Conservation (phyloP, 306 rosid species). For the Vigna reflexopilosa region DNA sequence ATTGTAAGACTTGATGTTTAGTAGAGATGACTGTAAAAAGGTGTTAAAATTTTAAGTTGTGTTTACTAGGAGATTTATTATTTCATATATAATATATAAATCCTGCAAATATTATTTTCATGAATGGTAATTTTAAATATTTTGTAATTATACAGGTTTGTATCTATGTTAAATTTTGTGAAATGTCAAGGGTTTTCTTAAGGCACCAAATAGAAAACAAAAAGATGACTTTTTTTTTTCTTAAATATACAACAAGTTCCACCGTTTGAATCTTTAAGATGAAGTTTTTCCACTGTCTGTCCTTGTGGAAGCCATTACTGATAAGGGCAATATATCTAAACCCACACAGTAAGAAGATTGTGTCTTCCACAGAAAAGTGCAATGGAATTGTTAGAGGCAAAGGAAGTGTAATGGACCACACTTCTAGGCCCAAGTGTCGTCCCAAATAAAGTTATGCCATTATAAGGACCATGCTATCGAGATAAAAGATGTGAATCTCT, state of each 20-base stretch:
- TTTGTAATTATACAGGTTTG: too few relatives aligned
- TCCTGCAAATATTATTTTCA: too few relatives aligned
- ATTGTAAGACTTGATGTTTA: too few relatives aligned
- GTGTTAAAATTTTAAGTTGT: too few relatives aligned
- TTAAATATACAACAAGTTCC: not conserved
- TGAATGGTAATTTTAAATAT: too few relatives aligned
- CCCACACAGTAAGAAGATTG: not conserved
- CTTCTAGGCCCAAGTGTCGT: conserved; percentile 7
- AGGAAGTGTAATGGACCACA: not conserved
- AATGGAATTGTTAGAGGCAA: not conserved
- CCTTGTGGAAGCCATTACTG: conserved; percentile 3
- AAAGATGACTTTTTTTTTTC: not conserved
- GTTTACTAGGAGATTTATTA: too few relatives aligned
- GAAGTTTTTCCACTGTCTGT: not conserved
- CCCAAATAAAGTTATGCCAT: not conserved
- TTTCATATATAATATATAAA: too few relatives aligned
- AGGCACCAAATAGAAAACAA: not conserved
- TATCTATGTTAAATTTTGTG: too few relatives aligned
- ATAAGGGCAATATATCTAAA: not conserved
- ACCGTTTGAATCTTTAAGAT: not conserved
- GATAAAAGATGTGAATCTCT: not conserved
- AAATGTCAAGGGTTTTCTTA: not conserved
- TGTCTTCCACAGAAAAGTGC: not conserved
- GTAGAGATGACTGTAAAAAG: too few relatives aligned
- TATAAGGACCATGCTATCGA: not conserved